phyloP scores from a whole-genome alignment of 2,329 filamentous ascomycete genomes.

The Akanthomyces dipterigenus region DNA sequence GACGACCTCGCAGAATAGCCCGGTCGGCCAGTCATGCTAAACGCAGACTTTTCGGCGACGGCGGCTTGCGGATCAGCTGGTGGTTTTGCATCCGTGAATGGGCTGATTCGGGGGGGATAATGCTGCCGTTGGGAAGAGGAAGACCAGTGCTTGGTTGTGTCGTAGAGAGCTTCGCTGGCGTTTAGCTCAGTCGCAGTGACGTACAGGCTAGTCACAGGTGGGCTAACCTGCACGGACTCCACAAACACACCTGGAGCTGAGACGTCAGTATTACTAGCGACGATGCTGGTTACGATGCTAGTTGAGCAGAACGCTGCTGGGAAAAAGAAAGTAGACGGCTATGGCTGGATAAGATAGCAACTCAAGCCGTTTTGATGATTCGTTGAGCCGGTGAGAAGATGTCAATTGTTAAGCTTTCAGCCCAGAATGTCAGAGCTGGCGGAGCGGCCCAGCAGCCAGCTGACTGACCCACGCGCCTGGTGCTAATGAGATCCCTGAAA shows the following conservation, averaged over 20 bases:
- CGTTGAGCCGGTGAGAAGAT: neutral
- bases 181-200: slow-evolving; percentile 4
- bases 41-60: slow-evolving; percentile 25
- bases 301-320: too few relatives aligned
- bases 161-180: slow-evolving; percentile 1
- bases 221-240: neutral
- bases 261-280: neutral
- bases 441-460: too few relatives aligned
- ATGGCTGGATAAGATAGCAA: neutral
- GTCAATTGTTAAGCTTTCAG: neutral
- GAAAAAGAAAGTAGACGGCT: neutral
- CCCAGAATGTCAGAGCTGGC: neutral
- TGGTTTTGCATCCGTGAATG: slow-evolving; percentile 25
- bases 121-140: neutral
- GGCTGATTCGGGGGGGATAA: slow-evolving; percentile 20
- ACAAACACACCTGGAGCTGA: neutral
- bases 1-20: slow-evolving; percentile 24
- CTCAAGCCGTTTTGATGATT: neutral
- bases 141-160: neutral
- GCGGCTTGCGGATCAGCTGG: slow-evolving; percentile 22
- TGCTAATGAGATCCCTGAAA: too few relatives aligned
- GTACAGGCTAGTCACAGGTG: slow-evolving; percentile 6
- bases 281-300: neutral
- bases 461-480: too few relatives aligned
- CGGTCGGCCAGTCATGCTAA: slow-evolving; percentile 29